Conservation (phyloP, 2,329 filamentous ascomycete genomes). For the Talaromyces sp. region DNA sequence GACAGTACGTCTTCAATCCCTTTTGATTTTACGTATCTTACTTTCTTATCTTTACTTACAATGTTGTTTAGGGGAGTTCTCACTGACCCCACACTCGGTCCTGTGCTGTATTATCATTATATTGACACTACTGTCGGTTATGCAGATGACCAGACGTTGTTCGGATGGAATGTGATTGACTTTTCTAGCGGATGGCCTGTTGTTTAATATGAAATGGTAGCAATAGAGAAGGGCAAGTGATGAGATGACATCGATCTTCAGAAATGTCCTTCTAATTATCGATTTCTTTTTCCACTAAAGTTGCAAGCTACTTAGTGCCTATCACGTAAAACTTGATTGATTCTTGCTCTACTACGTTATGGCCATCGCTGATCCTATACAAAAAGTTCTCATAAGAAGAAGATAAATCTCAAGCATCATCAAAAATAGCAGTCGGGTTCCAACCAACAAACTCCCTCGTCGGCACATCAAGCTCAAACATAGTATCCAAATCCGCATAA, state of each 20-base stretch:
- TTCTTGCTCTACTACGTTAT: neutral
- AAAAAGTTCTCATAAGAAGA: neutral
- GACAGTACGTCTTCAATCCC: constrained; percentile 48
- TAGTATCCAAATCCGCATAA: too few species aligned
- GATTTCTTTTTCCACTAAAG: neutral
- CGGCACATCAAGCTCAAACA: neutral
- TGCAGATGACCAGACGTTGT: constrained; percentile 42
- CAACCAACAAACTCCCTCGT: neutral
- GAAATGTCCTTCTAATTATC: neutral
- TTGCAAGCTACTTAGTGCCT: neutral
- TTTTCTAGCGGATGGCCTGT: constrained; percentile 44
- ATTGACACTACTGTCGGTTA: constrained; percentile 52
- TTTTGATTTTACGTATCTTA: neutral
- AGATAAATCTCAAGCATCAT: neutral
- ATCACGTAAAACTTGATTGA: neutral
- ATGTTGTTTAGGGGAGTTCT: constrained; percentile 23
- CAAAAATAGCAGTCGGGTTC: neutral
- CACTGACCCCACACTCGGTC: constrained; percentile 37
- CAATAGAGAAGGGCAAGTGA: neutral
- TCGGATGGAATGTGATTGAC: constrained; percentile 44
- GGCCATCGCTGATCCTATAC: neutral
- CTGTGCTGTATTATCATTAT: constrained; percentile 61
- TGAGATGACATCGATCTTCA: neutral
- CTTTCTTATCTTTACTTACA: constrained; percentile 5
- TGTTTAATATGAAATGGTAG: constrained; percentile 20